A percentile compares a stretch with the other conserved stretches of the same genome.
phyloP scores from a whole-genome alignment of 1,139 yeast genomes.

The Taiozyma onychis region DNA sequence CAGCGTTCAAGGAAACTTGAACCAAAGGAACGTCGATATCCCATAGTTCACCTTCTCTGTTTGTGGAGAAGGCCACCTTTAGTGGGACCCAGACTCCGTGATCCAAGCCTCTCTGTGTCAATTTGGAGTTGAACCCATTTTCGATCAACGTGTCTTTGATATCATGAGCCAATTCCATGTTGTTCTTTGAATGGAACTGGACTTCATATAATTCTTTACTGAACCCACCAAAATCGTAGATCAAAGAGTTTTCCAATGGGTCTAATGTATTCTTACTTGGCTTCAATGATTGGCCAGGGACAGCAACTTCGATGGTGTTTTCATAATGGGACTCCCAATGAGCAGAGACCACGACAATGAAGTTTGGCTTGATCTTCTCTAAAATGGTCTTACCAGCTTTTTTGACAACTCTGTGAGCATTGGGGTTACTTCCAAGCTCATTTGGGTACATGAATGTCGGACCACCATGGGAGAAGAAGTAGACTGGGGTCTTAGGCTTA shows the following conservation, averaged over 20 bases:
- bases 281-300: slow-evolving; percentile 27
- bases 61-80: slow-evolving; percentile 58
- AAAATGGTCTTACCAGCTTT: slow-evolving; percentile 47
- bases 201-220: slow-evolving; percentile 59
- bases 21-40: slow-evolving; percentile 51
- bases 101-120: slow-evolving; percentile 58
- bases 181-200: slow-evolving; percentile 47
- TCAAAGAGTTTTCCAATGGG: slow-evolving; percentile 30
- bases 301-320: slow-evolving; percentile 43
- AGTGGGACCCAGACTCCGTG: slow-evolving; percentile 84
- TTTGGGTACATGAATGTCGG: slow-evolving; percentile 62
- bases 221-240: slow-evolving; percentile 73
- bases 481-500: slow-evolving; percentile 40
- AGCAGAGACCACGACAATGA: slow-evolving; percentile 61
- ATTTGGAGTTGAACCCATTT: slow-evolving; percentile 39
- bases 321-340: slow-evolving; percentile 58
- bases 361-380: slow-evolving; percentile 51
- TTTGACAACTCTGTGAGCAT: slow-evolving; percentile 52
- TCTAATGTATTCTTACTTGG: slow-evolving; percentile 1
- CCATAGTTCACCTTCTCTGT: slow-evolving; percentile 27
- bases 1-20: slow-evolving; percentile 54
- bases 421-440: slow-evolving; percentile 40
- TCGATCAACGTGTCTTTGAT: slow-evolving; percentile 37
- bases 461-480: slow-evolving; percentile 73
- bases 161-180: slow-evolving; percentile 37